Evolutionary conservation across 768 basidiomycete species (phyloP), one percentile per base, ranked within the genome.

Genomic region (Suillus lakei): DNA sequence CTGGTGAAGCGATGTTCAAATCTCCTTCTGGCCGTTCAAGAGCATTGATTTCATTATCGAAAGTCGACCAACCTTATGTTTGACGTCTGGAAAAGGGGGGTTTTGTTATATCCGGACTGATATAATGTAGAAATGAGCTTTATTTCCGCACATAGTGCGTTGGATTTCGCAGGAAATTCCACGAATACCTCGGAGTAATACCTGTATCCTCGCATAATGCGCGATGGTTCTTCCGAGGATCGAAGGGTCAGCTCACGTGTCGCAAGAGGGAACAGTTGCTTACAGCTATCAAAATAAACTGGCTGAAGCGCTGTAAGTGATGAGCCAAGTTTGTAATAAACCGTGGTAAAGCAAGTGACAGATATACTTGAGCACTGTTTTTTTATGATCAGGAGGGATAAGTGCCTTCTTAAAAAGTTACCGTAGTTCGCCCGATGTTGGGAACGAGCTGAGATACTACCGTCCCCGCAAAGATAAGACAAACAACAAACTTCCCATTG

Each of bases 191-290:
- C 53, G 32, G 53, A 34, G 53, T 54, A 21, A 34, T 54, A 32
- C 18, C 30, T 32, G 28, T 21, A 32, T 53, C 53, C 10, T 54
- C 21, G 10, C 30, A 34, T 54, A 54, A 54, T 54, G 32, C 30
- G 32, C 10, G 21, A n/a, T 54, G 53, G 32, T 54, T 54, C 53
- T 10, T 34, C 53, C 53, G 53, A 54, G 53, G 53, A 54, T 54
- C 34, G 44, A 54, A 54, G 21, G 53, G 6, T 34, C 10, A 34
- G 53, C 32, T 54, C 53, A 34, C 21, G 32, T n/a, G 10, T 15
- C n/a, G 30, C 30, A n/a, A 54, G 30, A 32, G 30, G 53, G 30
- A 21, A 54, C n/a, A 54, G 32, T 54, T 54, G 21, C 21, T 54
- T 32, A n/a, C 53, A 21, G 32, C 53, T 34, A n/a, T 54, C 53